Base-by-base conservation (phyloP, 139 green algal genomes). In the Raphidocelis subcapitata region DNA sequence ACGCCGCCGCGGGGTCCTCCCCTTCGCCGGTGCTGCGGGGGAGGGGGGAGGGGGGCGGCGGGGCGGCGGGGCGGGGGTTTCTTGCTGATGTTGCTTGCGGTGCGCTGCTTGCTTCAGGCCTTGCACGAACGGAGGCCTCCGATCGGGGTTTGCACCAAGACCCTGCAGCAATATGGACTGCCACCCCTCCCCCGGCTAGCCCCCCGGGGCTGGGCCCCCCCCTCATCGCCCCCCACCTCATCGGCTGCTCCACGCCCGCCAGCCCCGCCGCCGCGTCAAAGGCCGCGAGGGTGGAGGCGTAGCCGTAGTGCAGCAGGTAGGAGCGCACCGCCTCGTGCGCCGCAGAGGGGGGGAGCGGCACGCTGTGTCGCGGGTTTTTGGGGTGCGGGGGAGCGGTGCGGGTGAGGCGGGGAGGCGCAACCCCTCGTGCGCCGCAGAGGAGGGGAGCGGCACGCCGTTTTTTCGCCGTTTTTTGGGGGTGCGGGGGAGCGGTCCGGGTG, bases 281-380 rank as follows among this genome's bases (percentile, higher is more conserved):
- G 0, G 90, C 92, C 2, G 51, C 51, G 28, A 97, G 83, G 0
- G 90, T 94, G 41, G 79, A 73, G 0, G 85, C 75, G 67, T 97
- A 97, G 32, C 92, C 92, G 62, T 94, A 87, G 72, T 94, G 84
- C 51, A 86, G 62, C 46, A 97, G 84, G 80, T 96, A 97, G 54
- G 76, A 67, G 5, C 86, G 85, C 33, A 97, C 91, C n/a, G 97
- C n/a, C 65, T 85, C 65, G 73, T 93, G 85, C 12, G 74, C 79
- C 23, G 61, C 70, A 5, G 75, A 75, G 0, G 83, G 31, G 2
- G 79, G 36, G 26, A 93, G 68, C 3, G 67, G 55, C 0, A 82
- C 56, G 36, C 84, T 87, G 72, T 2, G 51, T 15, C 26, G 54
- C 15, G 24, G 54, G 24, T 14, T 14, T 5, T 14, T 5, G 54